These are phyloP conservation scores for Pichia sp. DNA, from an alignment of 1,139 yeast genomes.

Conservation along the genomic window DNA sequence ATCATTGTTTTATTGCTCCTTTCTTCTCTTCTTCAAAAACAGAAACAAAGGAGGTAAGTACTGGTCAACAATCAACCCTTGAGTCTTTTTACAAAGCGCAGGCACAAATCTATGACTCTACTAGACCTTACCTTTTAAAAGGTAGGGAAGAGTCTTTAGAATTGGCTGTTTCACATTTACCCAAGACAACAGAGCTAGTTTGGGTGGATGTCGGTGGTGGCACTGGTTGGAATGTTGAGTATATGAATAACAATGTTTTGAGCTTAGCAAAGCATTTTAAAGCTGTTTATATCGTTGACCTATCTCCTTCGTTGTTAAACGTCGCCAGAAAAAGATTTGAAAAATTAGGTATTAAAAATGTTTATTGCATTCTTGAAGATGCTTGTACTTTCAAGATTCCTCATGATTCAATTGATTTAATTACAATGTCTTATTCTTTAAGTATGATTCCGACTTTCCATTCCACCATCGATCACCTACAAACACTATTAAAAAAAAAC, in stretches of 20 bases:
- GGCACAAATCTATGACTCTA: conserved; percentile 67
- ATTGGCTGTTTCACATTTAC: conserved; percentile 52
- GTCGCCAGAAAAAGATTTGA: conserved; percentile 58
- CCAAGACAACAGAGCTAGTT: conserved; percentile 40
- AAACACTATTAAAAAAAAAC: conserved; percentile 43
- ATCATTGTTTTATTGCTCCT: conserved; percentile 66
- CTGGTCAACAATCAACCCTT: conserved; percentile 60
- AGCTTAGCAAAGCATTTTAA: conserved; percentile 46
- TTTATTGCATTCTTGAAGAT: conserved; percentile 64
- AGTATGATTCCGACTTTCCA: conserved; percentile 83
- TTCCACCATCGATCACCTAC: conserved; percentile 70
- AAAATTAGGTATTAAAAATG: conserved; percentile 53
- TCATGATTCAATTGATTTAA: conserved; percentile 47
- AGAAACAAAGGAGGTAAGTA: conserved; percentile 32
- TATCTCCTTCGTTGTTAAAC: conserved; percentile 69
- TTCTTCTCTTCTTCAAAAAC: conserved; percentile 40
- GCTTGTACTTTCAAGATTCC: conserved; percentile 60
- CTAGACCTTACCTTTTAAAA: conserved; percentile 56
- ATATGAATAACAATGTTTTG: conserved; percentile 49
- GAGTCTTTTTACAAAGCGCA: conserved; percentile 71
- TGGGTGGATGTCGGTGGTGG: conserved; percentile 90
- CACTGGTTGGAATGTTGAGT: conserved; percentile 75
- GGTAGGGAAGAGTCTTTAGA: conserved; percentile 65
- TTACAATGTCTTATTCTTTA: conserved; percentile 72
- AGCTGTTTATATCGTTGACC: conserved; percentile 65